phyloP scores from a whole-genome alignment of 2,329 filamentous ascomycete species.

The Colletotrichum brevisporum region DNA sequence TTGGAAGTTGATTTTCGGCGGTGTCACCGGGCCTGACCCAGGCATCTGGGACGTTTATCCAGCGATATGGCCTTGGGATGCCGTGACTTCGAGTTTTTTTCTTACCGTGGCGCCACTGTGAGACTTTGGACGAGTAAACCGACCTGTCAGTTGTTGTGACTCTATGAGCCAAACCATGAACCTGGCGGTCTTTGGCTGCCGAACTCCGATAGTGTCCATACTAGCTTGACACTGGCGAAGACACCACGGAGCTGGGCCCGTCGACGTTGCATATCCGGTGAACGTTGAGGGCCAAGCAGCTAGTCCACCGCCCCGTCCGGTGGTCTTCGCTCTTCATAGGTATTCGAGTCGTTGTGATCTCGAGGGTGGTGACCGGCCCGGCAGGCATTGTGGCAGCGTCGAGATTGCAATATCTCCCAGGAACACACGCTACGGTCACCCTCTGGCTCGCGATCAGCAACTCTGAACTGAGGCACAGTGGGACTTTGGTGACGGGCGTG shows the following conservation, averaged over 20 bases:
- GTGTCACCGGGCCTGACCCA: constrained; percentile 9
- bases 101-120: constrained; percentile 7
- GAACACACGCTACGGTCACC: not conserved
- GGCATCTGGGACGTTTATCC: constrained; percentile 14
- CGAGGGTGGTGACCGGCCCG: not conserved
- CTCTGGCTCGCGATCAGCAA: not conserved
- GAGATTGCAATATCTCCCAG: not conserved
- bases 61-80: constrained; percentile 4
- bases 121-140: constrained; percentile 4
- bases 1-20: constrained; percentile 2
- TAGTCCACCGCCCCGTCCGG: constrained; percentile 5
- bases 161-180: constrained; percentile 16
- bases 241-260: constrained; percentile 12
- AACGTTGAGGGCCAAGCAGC: constrained; percentile 24
- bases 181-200: constrained; percentile 32
- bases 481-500: constrained; percentile 14
- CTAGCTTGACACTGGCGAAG: constrained; percentile 8
- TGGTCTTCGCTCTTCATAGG: constrained; percentile 4
- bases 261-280: constrained; percentile 15
- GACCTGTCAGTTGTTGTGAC: constrained; percentile 19
- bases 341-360: not conserved
- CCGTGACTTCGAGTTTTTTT: constrained; percentile 5
- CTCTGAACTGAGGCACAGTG: not conserved
- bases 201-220: constrained; percentile 23
- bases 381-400: not conserved